phyloP scores from a whole-genome alignment of 495 filamentous ascomycete species.

The Parachaetomium inaequale region DNA sequence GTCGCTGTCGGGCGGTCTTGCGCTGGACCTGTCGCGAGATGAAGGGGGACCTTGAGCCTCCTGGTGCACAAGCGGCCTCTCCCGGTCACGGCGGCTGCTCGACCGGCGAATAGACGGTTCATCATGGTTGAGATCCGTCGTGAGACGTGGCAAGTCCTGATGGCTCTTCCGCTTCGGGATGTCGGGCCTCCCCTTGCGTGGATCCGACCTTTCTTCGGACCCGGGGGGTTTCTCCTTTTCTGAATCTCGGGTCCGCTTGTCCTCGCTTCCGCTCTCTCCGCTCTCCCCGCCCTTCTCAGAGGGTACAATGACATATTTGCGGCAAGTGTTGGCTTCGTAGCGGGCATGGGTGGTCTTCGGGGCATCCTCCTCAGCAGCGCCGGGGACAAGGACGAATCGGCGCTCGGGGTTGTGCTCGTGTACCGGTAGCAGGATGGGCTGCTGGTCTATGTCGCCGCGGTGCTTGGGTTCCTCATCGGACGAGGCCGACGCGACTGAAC shows the following conservation, averaged over 20 bases:
- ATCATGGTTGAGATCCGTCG: conserved; percentile 25
- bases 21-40: conserved; percentile 13
- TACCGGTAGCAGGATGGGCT: conserved; percentile 39
- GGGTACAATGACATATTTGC: conserved; percentile 33
- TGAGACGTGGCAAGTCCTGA: conserved; percentile 37
- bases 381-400: conserved; percentile 43
- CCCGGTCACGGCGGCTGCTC: conserved; percentile 23
- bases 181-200: conserved; percentile 11
- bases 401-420: conserved; percentile 47
- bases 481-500: conserved; percentile 25
- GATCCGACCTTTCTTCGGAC: not conserved
- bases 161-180: conserved; percentile 36
- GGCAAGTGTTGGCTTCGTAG: conserved; percentile 43
- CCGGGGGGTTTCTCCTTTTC: not conserved
- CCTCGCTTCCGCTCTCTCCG: conserved; percentile 9
- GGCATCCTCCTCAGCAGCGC: conserved; percentile 24
- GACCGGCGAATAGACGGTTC: conserved; percentile 21
- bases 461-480: conserved; percentile 40
- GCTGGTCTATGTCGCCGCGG: conserved; percentile 44
- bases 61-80: conserved; percentile 25
- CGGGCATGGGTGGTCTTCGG: conserved; percentile 23
- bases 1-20: conserved; percentile 28
- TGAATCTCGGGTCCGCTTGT: conserved; percentile 21
- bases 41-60: conserved; percentile 11
- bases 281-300: conserved; percentile 8